Conservation (phyloP, 352 stramenopile genomes). For the Peronospora belbahrii region DNA sequence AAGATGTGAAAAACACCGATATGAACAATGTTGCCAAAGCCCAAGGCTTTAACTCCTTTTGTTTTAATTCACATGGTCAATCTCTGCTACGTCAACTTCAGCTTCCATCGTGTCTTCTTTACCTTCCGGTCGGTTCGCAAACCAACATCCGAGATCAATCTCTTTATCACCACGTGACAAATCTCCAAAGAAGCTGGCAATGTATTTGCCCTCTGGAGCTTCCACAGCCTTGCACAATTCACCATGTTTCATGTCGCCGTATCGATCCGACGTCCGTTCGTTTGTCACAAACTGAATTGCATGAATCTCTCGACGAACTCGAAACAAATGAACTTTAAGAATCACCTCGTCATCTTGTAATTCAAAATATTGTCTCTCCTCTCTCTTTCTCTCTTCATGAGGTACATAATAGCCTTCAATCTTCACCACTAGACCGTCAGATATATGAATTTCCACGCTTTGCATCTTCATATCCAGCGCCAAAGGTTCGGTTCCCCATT, state of each 20-base stretch:
- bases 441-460: conserved; percentile 10
- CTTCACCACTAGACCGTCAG: conserved; percentile 10
- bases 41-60: too few species aligned
- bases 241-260: conserved; percentile 12
- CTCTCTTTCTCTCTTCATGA: neutral
- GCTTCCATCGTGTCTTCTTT: neutral
- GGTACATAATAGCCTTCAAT: conserved; percentile 15
- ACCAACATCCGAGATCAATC: conserved; percentile 20
- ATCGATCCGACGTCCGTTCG: conserved; percentile 16
- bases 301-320: conserved; percentile 22
- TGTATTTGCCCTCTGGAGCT: conserved; percentile 18
- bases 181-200: conserved; percentile 26
- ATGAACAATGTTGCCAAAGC: too few species aligned
- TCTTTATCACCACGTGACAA: conserved; percentile 11
- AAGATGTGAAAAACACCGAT: too few species aligned
- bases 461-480: conserved; percentile 11
- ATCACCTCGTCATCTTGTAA: conserved; percentile 14
- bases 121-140: conserved; percentile 4
- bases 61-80: conserved; percentile 24
- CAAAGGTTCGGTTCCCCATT: conserved; percentile 16
- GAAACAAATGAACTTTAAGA: conserved; percentile 22
- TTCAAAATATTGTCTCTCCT: conserved; percentile 1
- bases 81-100: conserved; percentile 16
- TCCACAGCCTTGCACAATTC: conserved; percentile 29
- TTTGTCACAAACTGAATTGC: conserved; percentile 26